Conservation (phyloP, 768 basidiomycete species). For the Fomitopsis serialis region DNA sequence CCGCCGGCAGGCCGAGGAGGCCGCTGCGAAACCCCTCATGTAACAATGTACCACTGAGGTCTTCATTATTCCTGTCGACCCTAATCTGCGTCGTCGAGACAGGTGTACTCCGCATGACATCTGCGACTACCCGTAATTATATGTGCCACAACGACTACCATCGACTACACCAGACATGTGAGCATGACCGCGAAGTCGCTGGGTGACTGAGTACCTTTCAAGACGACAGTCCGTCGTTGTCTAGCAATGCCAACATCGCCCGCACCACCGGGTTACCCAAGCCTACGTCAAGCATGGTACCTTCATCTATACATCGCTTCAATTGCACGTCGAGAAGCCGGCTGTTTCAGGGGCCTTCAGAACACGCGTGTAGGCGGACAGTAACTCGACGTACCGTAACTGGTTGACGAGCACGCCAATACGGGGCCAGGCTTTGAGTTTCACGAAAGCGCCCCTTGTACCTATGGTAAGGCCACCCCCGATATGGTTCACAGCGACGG, state of each 20-base stretch:
- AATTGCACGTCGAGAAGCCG: constrained; percentile 68
- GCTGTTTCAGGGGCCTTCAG: constrained; percentile 28
- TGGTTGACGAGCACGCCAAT: constrained; percentile 90
- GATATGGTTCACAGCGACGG: constrained; percentile 73
- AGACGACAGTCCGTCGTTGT: constrained; percentile 29
- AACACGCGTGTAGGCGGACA: too few species aligned
- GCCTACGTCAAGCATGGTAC: constrained; percentile 36
- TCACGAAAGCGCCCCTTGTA: constrained; percentile 47
- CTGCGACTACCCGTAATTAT: too few species aligned
- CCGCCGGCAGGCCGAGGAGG: too few species aligned
- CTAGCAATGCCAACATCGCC: constrained; percentile 36
- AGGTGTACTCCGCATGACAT: too few species aligned
- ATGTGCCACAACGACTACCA: too few species aligned
- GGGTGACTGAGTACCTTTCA: neutral
- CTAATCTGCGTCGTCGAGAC: too few species aligned
- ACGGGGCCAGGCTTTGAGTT: constrained; percentile 78
- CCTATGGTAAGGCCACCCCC: constrained; percentile 69
- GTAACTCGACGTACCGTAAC: constrained; percentile 62
- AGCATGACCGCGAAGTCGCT: too few species aligned
- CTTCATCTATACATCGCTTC: constrained; percentile 57
- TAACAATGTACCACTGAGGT: too few species aligned
- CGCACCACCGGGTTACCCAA: constrained; percentile 49
- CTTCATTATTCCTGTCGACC: too few species aligned
- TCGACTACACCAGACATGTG: too few species aligned
- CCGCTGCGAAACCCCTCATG: too few species aligned